Conservation (phyloP, 305 asterid genomes). For the Fraxinus angustifolia region DNA sequence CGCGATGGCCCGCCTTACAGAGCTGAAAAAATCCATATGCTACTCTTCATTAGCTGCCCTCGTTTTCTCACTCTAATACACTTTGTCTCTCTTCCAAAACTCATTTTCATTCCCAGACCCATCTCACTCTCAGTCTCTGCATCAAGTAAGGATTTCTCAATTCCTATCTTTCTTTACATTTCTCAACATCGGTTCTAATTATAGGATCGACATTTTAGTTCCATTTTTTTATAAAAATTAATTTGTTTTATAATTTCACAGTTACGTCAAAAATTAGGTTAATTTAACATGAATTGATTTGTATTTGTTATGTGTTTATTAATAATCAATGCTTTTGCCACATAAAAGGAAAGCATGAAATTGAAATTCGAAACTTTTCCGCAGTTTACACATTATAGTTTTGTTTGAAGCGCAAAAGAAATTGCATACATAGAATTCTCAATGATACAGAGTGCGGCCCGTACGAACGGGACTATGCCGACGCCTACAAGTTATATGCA, state of each 20-base stretch:
- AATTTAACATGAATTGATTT: background rate
- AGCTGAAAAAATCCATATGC: conserved; percentile 13
- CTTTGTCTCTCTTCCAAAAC: conserved; percentile 26
- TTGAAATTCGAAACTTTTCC: too few relatives aligned
- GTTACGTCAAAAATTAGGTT: background rate
- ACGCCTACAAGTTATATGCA: background rate
- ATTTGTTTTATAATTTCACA: background rate
- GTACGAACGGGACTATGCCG: too few relatives aligned
- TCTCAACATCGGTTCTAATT: background rate
- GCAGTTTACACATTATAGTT: too few relatives aligned
- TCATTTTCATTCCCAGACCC: conserved; percentile 8
- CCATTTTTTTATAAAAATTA: background rate
- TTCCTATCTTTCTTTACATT: background rate
- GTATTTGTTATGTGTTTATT: background rate
- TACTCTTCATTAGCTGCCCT: conserved; percentile 13
- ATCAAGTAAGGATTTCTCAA: conserved; percentile 17
- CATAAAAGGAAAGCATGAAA: too few relatives aligned
- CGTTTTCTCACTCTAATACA: conserved; percentile 26
- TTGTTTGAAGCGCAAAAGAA: too few relatives aligned
- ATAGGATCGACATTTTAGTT: background rate
- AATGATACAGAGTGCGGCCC: too few relatives aligned
- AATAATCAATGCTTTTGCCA: too few relatives aligned
- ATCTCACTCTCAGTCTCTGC: background rate
- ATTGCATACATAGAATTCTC: too few relatives aligned
- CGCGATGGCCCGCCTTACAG: background rate